Evolutionary conservation across 1,139 yeast species (phyloP).

Genomic region (Pichia sorboxylosa): DNA sequence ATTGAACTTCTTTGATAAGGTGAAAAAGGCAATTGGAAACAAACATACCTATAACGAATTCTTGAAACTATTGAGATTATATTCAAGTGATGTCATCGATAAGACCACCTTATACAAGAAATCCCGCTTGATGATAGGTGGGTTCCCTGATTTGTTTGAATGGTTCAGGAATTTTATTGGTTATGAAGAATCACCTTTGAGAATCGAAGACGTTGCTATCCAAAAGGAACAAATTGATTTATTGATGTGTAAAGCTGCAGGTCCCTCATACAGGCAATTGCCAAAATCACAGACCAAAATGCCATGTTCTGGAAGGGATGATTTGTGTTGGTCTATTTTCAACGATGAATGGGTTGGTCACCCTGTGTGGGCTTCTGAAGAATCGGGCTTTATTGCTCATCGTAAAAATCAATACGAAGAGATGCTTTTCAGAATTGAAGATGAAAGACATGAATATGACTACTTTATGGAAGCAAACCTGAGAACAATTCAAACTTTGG

Average conservation of each 20-base stretch:
- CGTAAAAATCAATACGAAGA: constrained; percentile 96
- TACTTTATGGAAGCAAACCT: constrained; percentile 89
- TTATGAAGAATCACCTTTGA: constrained; percentile 62
- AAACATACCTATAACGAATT: constrained; percentile 88
- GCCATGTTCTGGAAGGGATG: constrained; percentile 98
- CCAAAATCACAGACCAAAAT: constrained; percentile 92
- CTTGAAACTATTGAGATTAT: constrained; percentile 73
- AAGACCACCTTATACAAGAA: constrained; percentile 72
- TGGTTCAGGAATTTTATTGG: constrained; percentile 94
- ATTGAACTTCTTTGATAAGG: constrained; percentile 81
- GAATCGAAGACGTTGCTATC: constrained; percentile 78
- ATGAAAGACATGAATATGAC: constrained; percentile 95
- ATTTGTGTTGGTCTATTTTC: constrained; percentile 97
- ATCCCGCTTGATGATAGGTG: constrained; percentile 76
- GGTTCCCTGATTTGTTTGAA: constrained; percentile 62
- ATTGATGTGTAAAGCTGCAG: constrained; percentile 75
- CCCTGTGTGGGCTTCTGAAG: constrained; percentile 99
- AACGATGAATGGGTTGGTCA: constrained; percentile 99
- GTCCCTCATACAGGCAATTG: constrained; percentile 85
- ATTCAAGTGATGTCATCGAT: constrained; percentile 83
- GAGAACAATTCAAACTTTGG: constrained; percentile 89
- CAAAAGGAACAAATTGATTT: constrained; percentile 86
- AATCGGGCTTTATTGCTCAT: constrained; percentile 95
- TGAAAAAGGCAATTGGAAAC: constrained; percentile 79
- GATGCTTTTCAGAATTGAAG: constrained; percentile 87